Conservation (phyloP, 176 grass and related monocot species). For the Musa beccarii region DNA sequence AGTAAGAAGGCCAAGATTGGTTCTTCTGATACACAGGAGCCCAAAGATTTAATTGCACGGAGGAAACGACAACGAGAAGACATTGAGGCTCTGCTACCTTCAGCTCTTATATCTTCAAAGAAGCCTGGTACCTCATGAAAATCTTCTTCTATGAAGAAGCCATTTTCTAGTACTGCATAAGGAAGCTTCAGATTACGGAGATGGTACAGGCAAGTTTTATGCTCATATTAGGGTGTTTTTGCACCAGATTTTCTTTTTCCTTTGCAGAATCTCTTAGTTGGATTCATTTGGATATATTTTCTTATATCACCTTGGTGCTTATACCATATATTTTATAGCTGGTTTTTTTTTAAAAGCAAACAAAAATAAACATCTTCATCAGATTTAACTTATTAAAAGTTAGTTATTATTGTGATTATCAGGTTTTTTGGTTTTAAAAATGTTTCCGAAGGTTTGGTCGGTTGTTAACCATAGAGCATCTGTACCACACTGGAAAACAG, state of each 20-base stretch:
- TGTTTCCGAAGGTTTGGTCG: too few species aligned
- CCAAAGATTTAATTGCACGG: slow-evolving; percentile 41
- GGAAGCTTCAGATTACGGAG: not conserved
- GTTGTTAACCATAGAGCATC: too few species aligned
- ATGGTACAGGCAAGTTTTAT: not conserved
- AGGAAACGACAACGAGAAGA: slow-evolving; percentile 75
- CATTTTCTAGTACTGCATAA: not conserved
- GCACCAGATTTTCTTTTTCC: not conserved
- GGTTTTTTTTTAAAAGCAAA: too few species aligned
- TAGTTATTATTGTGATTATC: too few species aligned
- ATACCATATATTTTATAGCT: too few species aligned
- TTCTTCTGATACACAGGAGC: slow-evolving; percentile 15
- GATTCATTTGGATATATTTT: too few species aligned
- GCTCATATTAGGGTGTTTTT: not conserved
- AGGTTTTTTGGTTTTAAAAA: too few species aligned
- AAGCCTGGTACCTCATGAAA: slow-evolving; percentile 30
- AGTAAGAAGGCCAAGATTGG: slow-evolving; percentile 27
- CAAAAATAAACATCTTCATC: too few species aligned
- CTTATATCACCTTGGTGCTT: too few species aligned
- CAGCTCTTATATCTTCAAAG: slow-evolving; percentile 66
- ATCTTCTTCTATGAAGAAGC: slow-evolving; percentile 26
- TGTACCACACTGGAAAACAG: too few species aligned
- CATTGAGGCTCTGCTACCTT: slow-evolving; percentile 57
- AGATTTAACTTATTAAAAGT: too few species aligned
- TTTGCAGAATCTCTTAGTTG: not conserved